phyloP scores from a whole-genome alignment of 805 yeast species.

The Suhomyces pyralidae region DNA sequence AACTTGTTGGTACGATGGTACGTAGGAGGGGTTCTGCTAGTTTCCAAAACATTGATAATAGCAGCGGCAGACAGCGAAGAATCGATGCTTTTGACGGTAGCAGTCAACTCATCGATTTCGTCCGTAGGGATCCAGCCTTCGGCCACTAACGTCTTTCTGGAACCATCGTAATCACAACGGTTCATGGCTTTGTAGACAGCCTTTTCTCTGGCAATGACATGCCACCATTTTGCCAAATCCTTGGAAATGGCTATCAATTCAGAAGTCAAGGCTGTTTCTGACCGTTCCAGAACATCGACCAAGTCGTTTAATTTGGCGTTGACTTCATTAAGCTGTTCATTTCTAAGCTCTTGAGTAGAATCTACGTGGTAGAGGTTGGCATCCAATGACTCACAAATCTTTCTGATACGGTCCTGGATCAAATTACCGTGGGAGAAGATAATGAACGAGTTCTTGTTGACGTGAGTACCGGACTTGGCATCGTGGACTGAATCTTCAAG shows the following conservation, averaged over 20 bases:
- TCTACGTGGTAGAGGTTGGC: constrained; percentile 71
- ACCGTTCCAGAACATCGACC: constrained; percentile 31
- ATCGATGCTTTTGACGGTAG: constrained; percentile 62
- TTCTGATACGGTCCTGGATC: constrained; percentile 67
- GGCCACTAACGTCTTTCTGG: constrained; percentile 83
- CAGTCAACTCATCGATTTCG: constrained; percentile 64
- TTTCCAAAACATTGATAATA: constrained; percentile 54
- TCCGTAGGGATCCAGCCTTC: constrained; percentile 96
- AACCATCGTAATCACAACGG: constrained; percentile 72
- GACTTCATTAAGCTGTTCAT: constrained; percentile 27
- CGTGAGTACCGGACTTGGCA: constrained; percentile 49
- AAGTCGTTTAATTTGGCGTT: constrained; percentile 31
- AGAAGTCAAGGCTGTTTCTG: constrained; percentile 65
- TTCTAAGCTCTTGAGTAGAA: constrained; percentile 23
- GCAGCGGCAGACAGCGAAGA: constrained; percentile 50
- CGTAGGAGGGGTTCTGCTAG: constrained; percentile 69
- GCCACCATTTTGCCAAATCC: constrained; percentile 72
- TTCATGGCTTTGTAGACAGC: constrained; percentile 78
- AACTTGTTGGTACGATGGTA: constrained; percentile 68
- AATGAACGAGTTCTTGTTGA: constrained; percentile 78
- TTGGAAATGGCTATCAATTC: constrained; percentile 79
- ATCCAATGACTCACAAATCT: constrained; percentile 86
- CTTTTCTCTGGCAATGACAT: constrained; percentile 63
- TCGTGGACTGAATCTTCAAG: constrained; percentile 70
- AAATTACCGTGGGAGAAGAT: constrained; percentile 88